These are phyloP conservation scores for Eucalyptus polybractea DNA, from an alignment of 345 rosid species.

Conservation along the genomic window DNA sequence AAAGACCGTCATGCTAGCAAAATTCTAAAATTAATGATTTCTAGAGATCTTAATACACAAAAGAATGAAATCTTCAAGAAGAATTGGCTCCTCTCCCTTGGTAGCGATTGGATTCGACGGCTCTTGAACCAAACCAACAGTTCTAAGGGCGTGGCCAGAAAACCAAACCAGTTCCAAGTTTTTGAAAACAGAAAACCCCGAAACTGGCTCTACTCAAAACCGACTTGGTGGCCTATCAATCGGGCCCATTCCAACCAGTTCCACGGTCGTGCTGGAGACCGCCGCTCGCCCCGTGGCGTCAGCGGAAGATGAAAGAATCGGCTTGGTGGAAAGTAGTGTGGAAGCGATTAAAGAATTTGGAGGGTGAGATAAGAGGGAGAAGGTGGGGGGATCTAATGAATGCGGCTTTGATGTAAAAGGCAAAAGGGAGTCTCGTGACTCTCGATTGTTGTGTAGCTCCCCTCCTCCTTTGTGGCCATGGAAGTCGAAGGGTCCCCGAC, in stretches of 20 bases:
- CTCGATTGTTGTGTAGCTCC: conserved; percentile 34
- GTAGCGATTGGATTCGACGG: not conserved
- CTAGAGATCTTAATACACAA: not conserved
- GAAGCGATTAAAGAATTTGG: not conserved
- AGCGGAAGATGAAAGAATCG: not conserved
- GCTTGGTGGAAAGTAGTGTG: not conserved
- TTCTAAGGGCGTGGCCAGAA: not conserved
- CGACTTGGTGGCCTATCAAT: not conserved
- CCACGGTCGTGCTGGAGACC: not conserved
- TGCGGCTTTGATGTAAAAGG: conserved; percentile 2
- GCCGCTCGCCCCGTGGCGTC: not conserved
- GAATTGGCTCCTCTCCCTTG: not conserved
- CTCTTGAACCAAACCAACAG: not conserved
- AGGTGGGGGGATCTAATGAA: not conserved
- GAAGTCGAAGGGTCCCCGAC: conserved; percentile 9
- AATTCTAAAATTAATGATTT: not conserved
- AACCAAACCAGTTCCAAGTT: not conserved
- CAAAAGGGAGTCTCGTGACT: conserved; percentile 51
- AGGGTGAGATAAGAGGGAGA: not conserved
- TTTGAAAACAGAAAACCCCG: not conserved
- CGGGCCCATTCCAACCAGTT: not conserved
- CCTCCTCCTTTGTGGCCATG: conserved; percentile 15
- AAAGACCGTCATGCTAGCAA: no score
- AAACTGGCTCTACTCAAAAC: not conserved
- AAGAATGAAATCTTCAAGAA: not conserved